phyloP scores from a whole-genome alignment of 2,329 filamentous ascomycete species.

The Coniosporium tulheliwenetii region DNA sequence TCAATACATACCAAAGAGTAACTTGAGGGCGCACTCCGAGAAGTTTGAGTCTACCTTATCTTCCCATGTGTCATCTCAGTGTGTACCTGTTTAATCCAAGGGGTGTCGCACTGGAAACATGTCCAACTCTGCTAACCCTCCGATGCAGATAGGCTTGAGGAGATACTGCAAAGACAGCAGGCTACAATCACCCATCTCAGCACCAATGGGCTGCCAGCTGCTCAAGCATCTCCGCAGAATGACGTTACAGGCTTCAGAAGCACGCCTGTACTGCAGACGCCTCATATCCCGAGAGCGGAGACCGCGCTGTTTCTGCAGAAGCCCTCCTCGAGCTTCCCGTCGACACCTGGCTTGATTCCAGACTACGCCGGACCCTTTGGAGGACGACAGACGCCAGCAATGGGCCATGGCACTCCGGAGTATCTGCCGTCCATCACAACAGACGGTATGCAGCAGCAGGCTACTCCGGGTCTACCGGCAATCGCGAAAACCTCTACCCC shows the following conservation, averaged over 20 bases:
- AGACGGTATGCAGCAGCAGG: slow-evolving; percentile 4
- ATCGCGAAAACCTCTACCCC: slow-evolving; percentile 12
- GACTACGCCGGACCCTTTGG: slow-evolving; percentile 10
- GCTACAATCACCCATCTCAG: slow-evolving; percentile 28
- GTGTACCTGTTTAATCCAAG: no score
- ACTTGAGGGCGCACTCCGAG: no score
- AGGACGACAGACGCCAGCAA: slow-evolving; percentile 2
- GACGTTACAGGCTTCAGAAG: slow-evolving; percentile 17
- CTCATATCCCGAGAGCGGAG: slow-evolving; percentile 26
- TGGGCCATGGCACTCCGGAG: not conserved
- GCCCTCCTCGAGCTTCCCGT: slow-evolving; percentile 19
- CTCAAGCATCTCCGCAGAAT: slow-evolving; percentile 13
- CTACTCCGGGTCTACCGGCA: slow-evolving; percentile 3
- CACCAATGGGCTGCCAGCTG: slow-evolving; percentile 10
- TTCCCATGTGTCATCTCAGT: no score
- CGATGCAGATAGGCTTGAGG: slow-evolving; percentile 27
- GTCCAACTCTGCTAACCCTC: no score
- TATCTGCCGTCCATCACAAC: not conserved
- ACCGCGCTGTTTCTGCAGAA: slow-evolving; percentile 31
- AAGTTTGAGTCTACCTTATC: no score
- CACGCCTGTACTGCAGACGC: slow-evolving; percentile 19
- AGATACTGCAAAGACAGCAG: slow-evolving; percentile 27
- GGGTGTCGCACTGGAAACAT: no score
- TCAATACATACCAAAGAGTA: no score
- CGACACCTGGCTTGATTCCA: slow-evolving; percentile 12